Base-by-base conservation (phyloP, 352 stramenopile species). In the Phytophthora foliorum region DNA sequence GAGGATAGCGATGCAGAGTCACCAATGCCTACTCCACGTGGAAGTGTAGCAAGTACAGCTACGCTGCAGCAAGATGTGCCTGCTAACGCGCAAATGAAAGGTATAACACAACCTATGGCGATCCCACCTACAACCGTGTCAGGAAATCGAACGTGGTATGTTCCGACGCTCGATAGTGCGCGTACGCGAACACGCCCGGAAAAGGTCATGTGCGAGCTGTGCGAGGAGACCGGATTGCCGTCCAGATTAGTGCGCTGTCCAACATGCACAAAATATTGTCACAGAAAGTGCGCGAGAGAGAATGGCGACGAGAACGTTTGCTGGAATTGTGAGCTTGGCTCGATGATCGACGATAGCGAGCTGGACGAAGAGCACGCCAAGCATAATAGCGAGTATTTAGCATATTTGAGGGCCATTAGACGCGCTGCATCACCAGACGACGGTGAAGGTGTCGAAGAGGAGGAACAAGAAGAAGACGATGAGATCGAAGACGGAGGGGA, bases 261-360 rank as follows among this genome's bases (percentile, higher is more conserved):
- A 4, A 76, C 68, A 2, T 93, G 86, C 59, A 74, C 52, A 2
- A 86, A 87, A 52, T 93, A 89, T 55, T 92, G 91, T 53, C 87
- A 94, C 67, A 88, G 77, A 49, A 77, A 75, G 16, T 94, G 87
- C 54, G 85, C 87, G 2, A 84, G 74, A 25, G 83, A 93, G 36
- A 91, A 89, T 42, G 86, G 86, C 7, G 82, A 92, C 48, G 84
- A 89, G 21, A 85, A 67, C 8, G 59, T 84, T 13, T 94, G 87
- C 69, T 94, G 85, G 83, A 88, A 90, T 25, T 94, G 87, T 51
- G 83, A 93, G 55, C 66, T 89, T 41, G 78, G 88, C 29, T 81
- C 75, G 8, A 82, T 93, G 69, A 92, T 94, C 56, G 85, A 94
- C 39, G 87, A 94, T 52, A 91, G 72, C 8, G 85, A 92, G 36